A percentile compares a stretch with the other conserved stretches of the same genome.
Evolutionary conservation across 2,329 filamentous ascomycete species (phyloP).

Genomic region (Cladophialophora chaetospira): DNA sequence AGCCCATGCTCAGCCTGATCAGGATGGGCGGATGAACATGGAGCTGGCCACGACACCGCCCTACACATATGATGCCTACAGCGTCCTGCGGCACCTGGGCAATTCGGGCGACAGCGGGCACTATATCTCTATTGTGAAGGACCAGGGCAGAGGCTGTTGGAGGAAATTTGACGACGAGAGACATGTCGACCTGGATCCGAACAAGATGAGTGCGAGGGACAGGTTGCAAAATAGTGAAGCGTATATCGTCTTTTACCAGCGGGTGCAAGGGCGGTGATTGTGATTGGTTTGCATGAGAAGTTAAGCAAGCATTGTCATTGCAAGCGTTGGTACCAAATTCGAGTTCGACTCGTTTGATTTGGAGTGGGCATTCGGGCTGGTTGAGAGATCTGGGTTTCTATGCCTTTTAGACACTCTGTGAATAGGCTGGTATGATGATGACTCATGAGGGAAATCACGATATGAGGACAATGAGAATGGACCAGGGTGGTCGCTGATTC

Average conservation of each 20-base stretch:
- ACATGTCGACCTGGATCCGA: constrained; percentile 60
- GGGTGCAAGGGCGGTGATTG: constrained; percentile 39
- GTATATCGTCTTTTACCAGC: constrained; percentile 67
- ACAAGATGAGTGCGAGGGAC: constrained; percentile 50
- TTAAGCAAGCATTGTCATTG: background rate
- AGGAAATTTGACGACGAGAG: constrained; percentile 62
- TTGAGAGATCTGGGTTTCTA: no score
- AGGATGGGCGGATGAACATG: constrained; percentile 36
- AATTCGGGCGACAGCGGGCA: constrained; percentile 70
- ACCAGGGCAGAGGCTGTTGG: constrained; percentile 61
- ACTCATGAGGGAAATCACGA: background rate
- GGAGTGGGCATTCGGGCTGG: background rate
- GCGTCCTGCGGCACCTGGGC: constrained; percentile 76
- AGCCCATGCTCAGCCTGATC: constrained; percentile 38
- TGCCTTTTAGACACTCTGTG: background rate
- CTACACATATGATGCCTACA: constrained; percentile 82
- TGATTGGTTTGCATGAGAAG: background rate
- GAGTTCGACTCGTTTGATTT: no score
- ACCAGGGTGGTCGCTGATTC: background rate
- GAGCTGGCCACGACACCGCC: constrained; percentile 48
- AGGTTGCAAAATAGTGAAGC: constrained; percentile 64
- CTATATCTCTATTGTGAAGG: constrained; percentile 72
- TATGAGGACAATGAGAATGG: background rate
- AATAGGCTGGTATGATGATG: background rate
- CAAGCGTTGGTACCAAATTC: background rate